These are phyloP conservation scores for Ustilago shanxiensis DNA, from an alignment of 1,284 basidiomycete species.

Conservation along the genomic window DNA sequence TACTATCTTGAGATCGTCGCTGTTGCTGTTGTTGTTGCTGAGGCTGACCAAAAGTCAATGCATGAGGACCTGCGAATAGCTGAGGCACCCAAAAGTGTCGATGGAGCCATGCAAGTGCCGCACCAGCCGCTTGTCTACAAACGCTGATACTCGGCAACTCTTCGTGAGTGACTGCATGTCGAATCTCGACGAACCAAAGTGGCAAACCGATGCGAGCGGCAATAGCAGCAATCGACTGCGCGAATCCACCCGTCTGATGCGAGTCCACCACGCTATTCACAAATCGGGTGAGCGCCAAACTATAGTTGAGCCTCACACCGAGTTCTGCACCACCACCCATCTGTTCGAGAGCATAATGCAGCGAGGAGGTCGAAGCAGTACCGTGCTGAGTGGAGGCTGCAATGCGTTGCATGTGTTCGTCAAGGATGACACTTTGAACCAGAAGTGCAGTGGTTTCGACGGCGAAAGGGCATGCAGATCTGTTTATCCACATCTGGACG, in stretches of 20 bases:
- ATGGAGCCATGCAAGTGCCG: conserved; percentile 64
- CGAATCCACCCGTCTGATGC: conserved; percentile 81
- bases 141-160: conserved; percentile 88
- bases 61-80: conserved; percentile 29
- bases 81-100: conserved; percentile 59
- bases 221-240: conserved; percentile 88
- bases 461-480: conserved; percentile 63
- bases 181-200: conserved; percentile 88
- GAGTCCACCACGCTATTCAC: conserved; percentile 90
- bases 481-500: conserved; percentile 64
- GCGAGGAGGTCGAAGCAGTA: conserved; percentile 3
- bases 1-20: neutral
- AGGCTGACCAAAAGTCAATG: neutral
- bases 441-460: conserved; percentile 65
- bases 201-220: conserved; percentile 88
- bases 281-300: conserved; percentile 72
- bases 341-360: conserved; percentile 40
- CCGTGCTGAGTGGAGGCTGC: conserved; percentile 11
- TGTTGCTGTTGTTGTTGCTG: neutral
- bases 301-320: conserved; percentile 53
- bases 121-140: conserved; percentile 79
- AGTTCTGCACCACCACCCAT: conserved; percentile 46
- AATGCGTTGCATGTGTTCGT: conserved; percentile 52
- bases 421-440: conserved; percentile 55
- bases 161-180: conserved; percentile 96